These are phyloP conservation scores for Chaetothyriales sp. DNA, from an alignment of 2,329 filamentous ascomycete species.

Conservation along the genomic window DNA sequence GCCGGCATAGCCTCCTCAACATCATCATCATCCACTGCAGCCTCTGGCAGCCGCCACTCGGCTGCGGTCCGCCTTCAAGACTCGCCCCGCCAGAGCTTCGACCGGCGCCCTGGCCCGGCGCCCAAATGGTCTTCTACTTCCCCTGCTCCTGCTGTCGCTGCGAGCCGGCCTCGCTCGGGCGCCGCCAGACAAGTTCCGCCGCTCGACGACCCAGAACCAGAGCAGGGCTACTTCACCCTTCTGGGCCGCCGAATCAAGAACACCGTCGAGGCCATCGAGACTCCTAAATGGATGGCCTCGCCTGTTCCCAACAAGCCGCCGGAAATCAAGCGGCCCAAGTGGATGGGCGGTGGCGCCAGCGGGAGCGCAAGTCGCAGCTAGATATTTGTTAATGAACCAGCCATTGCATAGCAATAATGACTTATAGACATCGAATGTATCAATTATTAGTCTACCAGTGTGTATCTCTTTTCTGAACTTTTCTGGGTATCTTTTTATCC, in stretches of 20 bases:
- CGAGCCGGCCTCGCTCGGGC: neutral
- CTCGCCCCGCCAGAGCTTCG: conserved; percentile 1
- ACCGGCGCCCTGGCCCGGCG: conserved; percentile 5
- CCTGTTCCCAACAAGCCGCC: conserved; percentile 31
- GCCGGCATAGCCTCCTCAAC: conserved; percentile 38
- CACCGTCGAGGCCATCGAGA: conserved; percentile 69
- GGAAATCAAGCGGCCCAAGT: conserved; percentile 60
- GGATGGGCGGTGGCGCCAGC: conserved; percentile 48
- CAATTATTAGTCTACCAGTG: too few relatives aligned
- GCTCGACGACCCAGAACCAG: conserved; percentile 42
- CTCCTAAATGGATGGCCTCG: conserved; percentile 57
- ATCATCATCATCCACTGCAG: conserved; percentile 33
- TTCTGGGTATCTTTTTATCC: too few relatives aligned
- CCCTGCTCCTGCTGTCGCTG: conserved; percentile 19
- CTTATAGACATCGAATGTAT: too few relatives aligned
- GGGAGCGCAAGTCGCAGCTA: conserved; percentile 23
- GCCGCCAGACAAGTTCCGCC: conserved; percentile 15
- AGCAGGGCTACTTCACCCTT: conserved; percentile 67
- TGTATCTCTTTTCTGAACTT: too few relatives aligned
- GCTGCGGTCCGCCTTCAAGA: conserved; percentile 1
- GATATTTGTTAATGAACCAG: neutral
- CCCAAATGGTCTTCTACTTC: conserved; percentile 21
- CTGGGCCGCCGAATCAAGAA: conserved; percentile 79
- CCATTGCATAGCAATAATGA: too few relatives aligned
- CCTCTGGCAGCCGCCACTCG: conserved; percentile 17